Evolutionary conservation across 306 rosid genomes (phyloP).

Genomic region (Sechiopsis laciniata): DNA sequence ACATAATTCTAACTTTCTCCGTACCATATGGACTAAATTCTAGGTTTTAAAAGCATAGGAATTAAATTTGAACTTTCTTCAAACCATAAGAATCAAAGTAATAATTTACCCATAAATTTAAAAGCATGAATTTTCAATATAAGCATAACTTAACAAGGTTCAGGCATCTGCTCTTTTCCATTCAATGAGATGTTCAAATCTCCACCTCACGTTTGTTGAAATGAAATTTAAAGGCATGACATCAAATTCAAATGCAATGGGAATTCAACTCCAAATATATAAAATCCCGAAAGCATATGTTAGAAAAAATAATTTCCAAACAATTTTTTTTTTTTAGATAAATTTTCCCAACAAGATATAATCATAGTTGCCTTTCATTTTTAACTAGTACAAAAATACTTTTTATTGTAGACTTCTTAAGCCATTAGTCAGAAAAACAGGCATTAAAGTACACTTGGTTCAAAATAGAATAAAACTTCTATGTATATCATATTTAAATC

Average conservation of each 20-base stretch:
- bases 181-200: neutral
- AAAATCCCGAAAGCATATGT: neutral
- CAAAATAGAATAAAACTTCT: conserved; percentile 1
- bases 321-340: neutral
- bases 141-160: neutral
- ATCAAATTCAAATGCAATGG: neutral
- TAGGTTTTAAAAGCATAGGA: no score
- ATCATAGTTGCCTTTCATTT: neutral
- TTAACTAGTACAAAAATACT: neutral
- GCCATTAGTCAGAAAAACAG: no score
- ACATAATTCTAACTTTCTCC: no score
- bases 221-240: neutral
- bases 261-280: neutral
- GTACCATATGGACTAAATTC: no score
- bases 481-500: neutral
- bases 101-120: neutral
- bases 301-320: neutral
- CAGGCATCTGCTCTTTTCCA: neutral
- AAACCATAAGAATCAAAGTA: no score
- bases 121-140: neutral
- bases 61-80: no score
- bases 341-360: neutral
- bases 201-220: neutral
- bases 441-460: neutral
- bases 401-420: neutral